A percentile compares a stretch with the other conserved stretches of the same genome.
Conservation (phyloP, 2,329 filamentous ascomycete species). For the Aspergillus arachidicola region DNA sequence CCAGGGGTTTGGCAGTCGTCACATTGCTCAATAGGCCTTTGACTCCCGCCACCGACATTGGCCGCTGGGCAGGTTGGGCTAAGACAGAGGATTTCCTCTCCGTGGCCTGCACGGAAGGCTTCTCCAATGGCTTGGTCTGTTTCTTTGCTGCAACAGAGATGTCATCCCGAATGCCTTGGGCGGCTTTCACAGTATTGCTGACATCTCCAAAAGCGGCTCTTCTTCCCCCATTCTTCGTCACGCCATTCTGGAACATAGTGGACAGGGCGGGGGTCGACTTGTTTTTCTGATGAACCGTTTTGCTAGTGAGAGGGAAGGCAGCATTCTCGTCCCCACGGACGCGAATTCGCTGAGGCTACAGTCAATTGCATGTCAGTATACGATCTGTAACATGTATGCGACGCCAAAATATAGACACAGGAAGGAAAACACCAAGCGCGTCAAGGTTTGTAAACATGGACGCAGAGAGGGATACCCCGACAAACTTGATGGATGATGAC, state of each 20-base stretch:
- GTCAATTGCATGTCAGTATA: slow-evolving; percentile 20
- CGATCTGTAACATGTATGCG: background rate
- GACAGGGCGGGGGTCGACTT: slow-evolving; percentile 73
- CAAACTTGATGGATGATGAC: background rate
- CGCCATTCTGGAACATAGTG: slow-evolving; percentile 54
- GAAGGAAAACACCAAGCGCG: slow-evolving; percentile 9
- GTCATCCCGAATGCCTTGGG: slow-evolving; percentile 58
- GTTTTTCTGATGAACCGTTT: slow-evolving; percentile 74
- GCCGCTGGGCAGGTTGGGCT: slow-evolving; percentile 65
- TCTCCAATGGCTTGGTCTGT: slow-evolving; percentile 35
- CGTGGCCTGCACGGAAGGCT: slow-evolving; percentile 28
- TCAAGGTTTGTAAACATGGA: slow-evolving; percentile 10
- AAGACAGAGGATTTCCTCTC: slow-evolving; percentile 51
- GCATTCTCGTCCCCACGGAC: slow-evolving; percentile 72
- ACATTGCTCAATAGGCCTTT: slow-evolving; percentile 42
- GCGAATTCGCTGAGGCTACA: slow-evolving; percentile 71
- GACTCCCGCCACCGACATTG: slow-evolving; percentile 45
- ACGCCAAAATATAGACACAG: background rate
- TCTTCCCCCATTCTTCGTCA: slow-evolving; percentile 68
- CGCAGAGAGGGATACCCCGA: background rate
- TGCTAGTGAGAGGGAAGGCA: slow-evolving; percentile 53
- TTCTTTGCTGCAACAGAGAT: slow-evolving; percentile 53
- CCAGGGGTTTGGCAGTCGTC: slow-evolving; percentile 34
- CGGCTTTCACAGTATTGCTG: slow-evolving; percentile 63
- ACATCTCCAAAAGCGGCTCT: slow-evolving; percentile 80